phyloP scores from a whole-genome alignment of 2,329 filamentous ascomycete species.

The Cucurbitaria berberidis region DNA sequence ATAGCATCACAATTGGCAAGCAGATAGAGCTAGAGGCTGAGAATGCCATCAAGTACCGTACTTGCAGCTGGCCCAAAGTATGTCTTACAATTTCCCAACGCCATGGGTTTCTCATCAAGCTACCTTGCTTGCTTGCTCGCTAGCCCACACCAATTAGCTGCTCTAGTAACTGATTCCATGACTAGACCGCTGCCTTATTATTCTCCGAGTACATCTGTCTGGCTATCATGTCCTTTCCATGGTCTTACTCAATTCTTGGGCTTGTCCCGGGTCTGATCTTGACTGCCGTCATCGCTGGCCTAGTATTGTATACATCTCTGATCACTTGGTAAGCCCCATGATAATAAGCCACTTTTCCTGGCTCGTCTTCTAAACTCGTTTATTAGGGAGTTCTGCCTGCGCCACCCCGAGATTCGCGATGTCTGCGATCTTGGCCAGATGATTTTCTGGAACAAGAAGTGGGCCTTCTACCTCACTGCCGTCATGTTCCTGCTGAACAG shows the following conservation, averaged over 20 bases:
- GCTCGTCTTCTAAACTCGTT: background rate
- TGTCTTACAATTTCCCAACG: slow-evolving; percentile 18
- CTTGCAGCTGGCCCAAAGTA: slow-evolving; percentile 91
- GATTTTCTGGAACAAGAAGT: slow-evolving; percentile 84
- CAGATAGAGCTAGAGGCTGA: slow-evolving; percentile 80
- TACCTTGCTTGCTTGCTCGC: too few species aligned
- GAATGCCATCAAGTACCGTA: slow-evolving; percentile 86
- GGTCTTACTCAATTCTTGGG: slow-evolving; percentile 86
- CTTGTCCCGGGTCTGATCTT: slow-evolving; percentile 85
- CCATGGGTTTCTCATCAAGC: background rate
- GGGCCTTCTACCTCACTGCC: slow-evolving; percentile 72
- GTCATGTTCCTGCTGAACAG: slow-evolving; percentile 95
- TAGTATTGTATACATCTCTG: slow-evolving; percentile 84
- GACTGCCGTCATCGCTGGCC: slow-evolving; percentile 75
- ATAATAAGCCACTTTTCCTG: background rate
- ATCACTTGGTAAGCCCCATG: slow-evolving; percentile 62
- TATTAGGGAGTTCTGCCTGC: slow-evolving; percentile 85
- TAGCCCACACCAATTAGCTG: too few species aligned
- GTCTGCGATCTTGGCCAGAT: slow-evolving; percentile 96
- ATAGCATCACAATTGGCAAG: slow-evolving; percentile 59
- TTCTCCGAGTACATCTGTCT: slow-evolving; percentile 97
- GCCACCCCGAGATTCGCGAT: slow-evolving; percentile 89
- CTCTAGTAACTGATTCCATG: slow-evolving; percentile 12
- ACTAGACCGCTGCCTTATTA: slow-evolving; percentile 79
- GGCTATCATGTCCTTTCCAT: slow-evolving; percentile 93